These are phyloP conservation scores for Sugiyamaella sp. DNA, from an alignment of 1,139 yeast species.

Conservation along the genomic window DNA sequence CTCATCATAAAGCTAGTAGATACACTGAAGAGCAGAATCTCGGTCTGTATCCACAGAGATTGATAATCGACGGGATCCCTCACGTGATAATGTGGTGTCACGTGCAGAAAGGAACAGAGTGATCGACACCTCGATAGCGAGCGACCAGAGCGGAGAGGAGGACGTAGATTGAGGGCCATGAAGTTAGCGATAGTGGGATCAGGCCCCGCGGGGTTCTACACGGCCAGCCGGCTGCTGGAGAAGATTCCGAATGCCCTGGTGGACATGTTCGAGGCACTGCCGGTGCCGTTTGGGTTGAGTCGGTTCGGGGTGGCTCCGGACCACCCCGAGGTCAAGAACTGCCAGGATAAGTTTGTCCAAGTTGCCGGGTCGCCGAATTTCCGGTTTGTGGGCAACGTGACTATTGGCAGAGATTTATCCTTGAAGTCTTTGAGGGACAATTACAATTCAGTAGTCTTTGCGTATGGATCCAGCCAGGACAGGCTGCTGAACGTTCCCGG, in stretches of 20 bases:
- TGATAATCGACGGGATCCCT: too few species aligned
- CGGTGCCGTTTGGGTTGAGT: slow-evolving; percentile 89
- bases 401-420: slow-evolving; percentile 61
- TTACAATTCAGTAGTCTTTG: slow-evolving; percentile 74
- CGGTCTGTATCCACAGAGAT: too few species aligned
- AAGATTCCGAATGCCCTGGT: slow-evolving; percentile 45
- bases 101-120: too few species aligned
- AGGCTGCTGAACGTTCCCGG: slow-evolving; percentile 63
- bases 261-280: slow-evolving; percentile 70
- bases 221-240: slow-evolving; percentile 73
- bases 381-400: slow-evolving; percentile 74
- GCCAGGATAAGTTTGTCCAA: slow-evolving; percentile 67
- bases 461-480: slow-evolving; percentile 82
- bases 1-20: too few species aligned
- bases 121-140: too few species aligned
- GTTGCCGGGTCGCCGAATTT: slow-evolving; percentile 55
- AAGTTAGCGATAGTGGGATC: slow-evolving; percentile 83
- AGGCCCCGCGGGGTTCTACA: slow-evolving; percentile 96
- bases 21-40: too few species aligned
- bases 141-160: too few species aligned
- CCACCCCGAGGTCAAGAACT: slow-evolving; percentile 94
- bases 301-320: slow-evolving; percentile 99
- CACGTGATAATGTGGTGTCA: too few species aligned
- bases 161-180: too few species aligned
- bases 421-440: slow-evolving; percentile 53